A percentile compares a stretch with the other conserved stretches of the same genome.
Evolutionary conservation across 352 stramenopile genomes (phyloP).

Genomic region (Pelagophyceae sp.): DNA sequence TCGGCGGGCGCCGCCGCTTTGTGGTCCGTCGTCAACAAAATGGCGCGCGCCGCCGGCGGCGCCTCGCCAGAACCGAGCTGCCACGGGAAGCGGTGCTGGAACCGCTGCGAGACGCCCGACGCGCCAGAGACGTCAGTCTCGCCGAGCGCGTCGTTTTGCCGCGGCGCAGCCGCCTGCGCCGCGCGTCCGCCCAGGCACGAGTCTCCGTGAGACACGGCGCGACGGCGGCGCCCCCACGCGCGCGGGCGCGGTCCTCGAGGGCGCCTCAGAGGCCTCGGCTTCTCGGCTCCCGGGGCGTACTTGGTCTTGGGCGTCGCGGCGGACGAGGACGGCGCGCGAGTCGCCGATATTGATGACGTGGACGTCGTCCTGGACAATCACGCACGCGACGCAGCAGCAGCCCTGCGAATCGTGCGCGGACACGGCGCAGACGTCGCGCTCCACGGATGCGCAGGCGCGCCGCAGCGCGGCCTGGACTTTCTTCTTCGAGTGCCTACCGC

Average conservation of each 20-base stretch:
- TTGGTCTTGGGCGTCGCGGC: too few relatives aligned
- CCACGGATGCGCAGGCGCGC: neutral
- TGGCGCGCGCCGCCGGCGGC: neutral
- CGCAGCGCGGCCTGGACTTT: neutral
- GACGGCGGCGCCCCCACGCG: neutral
- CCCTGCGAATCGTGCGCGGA: neutral
- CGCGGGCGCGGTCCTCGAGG: neutral
- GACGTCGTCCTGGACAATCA: slow-evolving; percentile 3
- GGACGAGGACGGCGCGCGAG: neutral
- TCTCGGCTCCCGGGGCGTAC: too few relatives aligned
- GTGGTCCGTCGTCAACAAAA: neutral
- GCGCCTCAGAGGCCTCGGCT: neutral
- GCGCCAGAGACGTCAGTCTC: neutral
- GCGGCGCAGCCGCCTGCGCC: too few relatives aligned
- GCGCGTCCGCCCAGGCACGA: too few relatives aligned
- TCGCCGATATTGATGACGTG: slow-evolving; percentile 7
- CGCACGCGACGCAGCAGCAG: neutral
- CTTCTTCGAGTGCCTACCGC: neutral
- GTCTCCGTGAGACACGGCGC: too few relatives aligned
- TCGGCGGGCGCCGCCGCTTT: neutral
- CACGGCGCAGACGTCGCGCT: neutral
- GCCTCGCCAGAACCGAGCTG: neutral
- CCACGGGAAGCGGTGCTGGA: neutral
- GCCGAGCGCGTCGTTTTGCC: neutral
- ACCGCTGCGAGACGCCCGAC: neutral